phyloP scores from a whole-genome alignment of 78 protist genomes.

The Dictyostelium purpureum region DNA sequence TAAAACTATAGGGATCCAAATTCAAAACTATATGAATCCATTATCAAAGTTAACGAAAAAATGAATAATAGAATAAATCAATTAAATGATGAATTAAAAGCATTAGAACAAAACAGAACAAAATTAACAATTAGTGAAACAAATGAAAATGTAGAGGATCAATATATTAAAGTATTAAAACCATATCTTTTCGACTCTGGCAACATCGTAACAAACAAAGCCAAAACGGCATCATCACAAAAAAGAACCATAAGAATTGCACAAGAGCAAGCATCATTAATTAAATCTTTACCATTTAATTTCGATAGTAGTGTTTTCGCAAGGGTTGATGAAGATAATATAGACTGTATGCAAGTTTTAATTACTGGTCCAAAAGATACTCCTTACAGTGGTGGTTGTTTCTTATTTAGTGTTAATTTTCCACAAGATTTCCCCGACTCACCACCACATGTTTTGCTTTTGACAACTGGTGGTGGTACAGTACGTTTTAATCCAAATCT shows the following conservation, averaged over 20 bases:
- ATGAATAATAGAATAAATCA: conserved; percentile 17
- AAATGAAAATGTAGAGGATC: conserved; percentile 2
- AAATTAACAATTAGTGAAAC: neutral
- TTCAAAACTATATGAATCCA: neutral
- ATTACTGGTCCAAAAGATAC: conserved; percentile 85
- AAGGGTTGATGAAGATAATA: conserved; percentile 67
- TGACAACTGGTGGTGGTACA: conserved; percentile 89
- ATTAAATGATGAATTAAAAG: conserved; percentile 25
- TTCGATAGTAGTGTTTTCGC: conserved; percentile 54
- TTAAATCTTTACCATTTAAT: conserved; percentile 56
- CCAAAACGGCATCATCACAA: neutral
- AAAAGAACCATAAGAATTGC: conserved; percentile 64
- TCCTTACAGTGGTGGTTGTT: conserved; percentile 74
- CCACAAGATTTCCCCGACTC: conserved; percentile 79
- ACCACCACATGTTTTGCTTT: conserved; percentile 82
- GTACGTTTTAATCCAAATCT: conserved; percentile 94
- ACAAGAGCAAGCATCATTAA: conserved; percentile 73
- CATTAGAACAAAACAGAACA: conserved; percentile 6
- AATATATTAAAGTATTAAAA: conserved; percentile 13
- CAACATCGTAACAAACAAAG: neutral
- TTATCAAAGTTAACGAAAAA: conserved; percentile 5
- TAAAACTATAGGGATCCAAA: neutral
- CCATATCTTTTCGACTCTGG: conserved; percentile 9
- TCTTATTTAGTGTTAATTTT: conserved; percentile 71
- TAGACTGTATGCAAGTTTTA: conserved; percentile 60